These are phyloP conservation scores for Theobroma grandiflorum DNA, from an alignment of 441 rosid species.

Conservation along the genomic window DNA sequence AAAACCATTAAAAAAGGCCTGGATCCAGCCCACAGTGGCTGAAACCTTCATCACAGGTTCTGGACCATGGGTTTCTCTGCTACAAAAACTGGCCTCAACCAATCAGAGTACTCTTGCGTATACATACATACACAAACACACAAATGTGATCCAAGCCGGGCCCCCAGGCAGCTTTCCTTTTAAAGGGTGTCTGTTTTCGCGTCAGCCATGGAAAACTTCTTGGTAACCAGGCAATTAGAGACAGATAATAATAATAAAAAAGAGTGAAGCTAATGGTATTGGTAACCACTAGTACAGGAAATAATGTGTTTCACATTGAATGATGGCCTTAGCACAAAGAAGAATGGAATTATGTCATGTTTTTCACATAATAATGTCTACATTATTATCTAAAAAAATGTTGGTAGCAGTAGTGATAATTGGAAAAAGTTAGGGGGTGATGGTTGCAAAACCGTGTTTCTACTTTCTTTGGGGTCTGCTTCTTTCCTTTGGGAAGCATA, in stretches of 20 bases:
- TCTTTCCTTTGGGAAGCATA: background rate
- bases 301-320: background rate
- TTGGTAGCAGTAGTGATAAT: background rate
- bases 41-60: background rate
- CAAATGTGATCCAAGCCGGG: background rate
- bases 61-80: background rate
- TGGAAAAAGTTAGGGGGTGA: background rate
- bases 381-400: background rate
- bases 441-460: background rate
- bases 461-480: background rate
- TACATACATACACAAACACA: background rate
- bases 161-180: background rate
- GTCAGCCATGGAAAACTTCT: slow-evolving; percentile 17
- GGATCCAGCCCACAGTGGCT: background rate
- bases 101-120: too few species aligned
- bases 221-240: background rate
- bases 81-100: background rate
- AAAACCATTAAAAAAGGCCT: background rate
- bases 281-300: too few species aligned
- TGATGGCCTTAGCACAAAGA: background rate
- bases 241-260: background rate
- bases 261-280: background rate
- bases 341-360: background rate
- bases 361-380: too few species aligned
- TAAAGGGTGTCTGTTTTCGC: background rate